These are phyloP conservation scores for Xylaria sp. DNA, from an alignment of 2,329 filamentous ascomycete genomes.

Conservation along the genomic window DNA sequence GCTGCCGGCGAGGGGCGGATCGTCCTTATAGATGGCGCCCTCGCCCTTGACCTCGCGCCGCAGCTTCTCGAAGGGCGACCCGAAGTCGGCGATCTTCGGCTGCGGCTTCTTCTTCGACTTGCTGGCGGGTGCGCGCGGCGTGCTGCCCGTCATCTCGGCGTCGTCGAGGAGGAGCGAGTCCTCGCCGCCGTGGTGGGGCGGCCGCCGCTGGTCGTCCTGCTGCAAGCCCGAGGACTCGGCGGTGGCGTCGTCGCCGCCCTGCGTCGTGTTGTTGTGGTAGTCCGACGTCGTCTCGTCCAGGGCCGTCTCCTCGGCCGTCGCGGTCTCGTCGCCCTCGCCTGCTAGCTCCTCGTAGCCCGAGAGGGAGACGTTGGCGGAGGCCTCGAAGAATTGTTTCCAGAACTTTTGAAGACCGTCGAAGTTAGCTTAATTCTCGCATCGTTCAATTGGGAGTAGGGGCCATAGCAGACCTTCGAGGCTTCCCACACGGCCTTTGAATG, in stretches of 20 bases:
- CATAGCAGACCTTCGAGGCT: conserved; percentile 74
- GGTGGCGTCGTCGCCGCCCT: conserved; percentile 44
- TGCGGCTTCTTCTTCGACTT: conserved; percentile 50
- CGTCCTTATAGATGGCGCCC: conserved; percentile 39
- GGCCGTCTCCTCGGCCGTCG: conserved; percentile 53
- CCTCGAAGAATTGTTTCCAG: conserved; percentile 99
- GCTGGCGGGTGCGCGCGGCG: conserved; percentile 61
- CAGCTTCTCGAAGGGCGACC: conserved; percentile 76
- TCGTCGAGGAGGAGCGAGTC: conserved; percentile 73
- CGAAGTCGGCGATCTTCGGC: conserved; percentile 61
- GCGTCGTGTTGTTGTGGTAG: conserved; percentile 35
- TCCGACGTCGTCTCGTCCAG: conserved; percentile 56
- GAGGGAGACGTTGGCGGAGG: conserved; percentile 93
- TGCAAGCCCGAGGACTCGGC: conserved; percentile 41
- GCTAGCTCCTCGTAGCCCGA: conserved; percentile 89
- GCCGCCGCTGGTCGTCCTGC: conserved; percentile 34
- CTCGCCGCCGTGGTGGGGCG: conserved; percentile 44
- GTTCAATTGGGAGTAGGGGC: not conserved
- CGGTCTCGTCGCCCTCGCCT: conserved; percentile 64
- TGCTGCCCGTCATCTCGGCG: conserved; percentile 66
- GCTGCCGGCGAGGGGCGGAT: conserved; percentile 29
- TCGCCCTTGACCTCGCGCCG: conserved; percentile 65
- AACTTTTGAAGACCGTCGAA: conserved; percentile 61
- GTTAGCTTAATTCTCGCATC: conserved; percentile 8
- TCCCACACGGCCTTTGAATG: conserved; percentile 96